Conservation (phyloP, 2,329 filamentous ascomycete species). For the Xylaria sp. region DNA sequence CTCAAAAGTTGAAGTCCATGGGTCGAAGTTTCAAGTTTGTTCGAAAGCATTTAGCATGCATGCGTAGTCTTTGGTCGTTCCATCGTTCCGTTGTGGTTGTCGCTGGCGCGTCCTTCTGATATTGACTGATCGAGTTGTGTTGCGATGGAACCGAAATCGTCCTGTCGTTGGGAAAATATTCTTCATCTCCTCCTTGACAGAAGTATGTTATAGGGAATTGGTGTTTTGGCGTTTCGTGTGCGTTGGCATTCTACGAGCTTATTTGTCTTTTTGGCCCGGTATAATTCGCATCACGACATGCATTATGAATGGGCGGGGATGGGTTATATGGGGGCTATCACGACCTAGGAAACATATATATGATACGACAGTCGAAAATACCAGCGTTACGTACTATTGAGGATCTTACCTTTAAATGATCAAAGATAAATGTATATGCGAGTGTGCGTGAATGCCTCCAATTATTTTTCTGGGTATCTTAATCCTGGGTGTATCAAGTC, state of each 20-base stretch:
- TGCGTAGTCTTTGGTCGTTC: neutral
- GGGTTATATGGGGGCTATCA: neutral
- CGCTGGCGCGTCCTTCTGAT: no score
- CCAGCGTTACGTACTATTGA: neutral
- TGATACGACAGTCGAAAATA: neutral
- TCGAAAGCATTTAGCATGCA: no score
- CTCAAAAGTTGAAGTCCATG: no score
- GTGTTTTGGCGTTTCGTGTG: conserved; percentile 4
- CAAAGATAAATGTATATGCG: no score
- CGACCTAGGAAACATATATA: neutral
- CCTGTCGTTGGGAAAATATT: neutral
- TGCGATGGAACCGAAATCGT: neutral
- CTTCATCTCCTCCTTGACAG: neutral
- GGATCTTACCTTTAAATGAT: neutral
- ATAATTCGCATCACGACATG: neutral
- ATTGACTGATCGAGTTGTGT: neutral
- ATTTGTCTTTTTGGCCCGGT: neutral
- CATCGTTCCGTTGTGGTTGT: neutral
- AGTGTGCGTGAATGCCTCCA: neutral
- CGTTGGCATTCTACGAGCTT: neutral
- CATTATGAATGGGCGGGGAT: neutral
- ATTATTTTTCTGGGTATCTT: conserved; percentile 33
- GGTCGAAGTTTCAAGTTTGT: neutral
- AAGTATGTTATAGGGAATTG: conserved; percentile 5
- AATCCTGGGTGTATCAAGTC: conserved; percentile 26